A percentile compares a stretch with the other conserved stretches of the same genome.
Evolutionary conservation across 345 rosid genomes (phyloP).

Genomic region (Trapa bicornis): DNA sequence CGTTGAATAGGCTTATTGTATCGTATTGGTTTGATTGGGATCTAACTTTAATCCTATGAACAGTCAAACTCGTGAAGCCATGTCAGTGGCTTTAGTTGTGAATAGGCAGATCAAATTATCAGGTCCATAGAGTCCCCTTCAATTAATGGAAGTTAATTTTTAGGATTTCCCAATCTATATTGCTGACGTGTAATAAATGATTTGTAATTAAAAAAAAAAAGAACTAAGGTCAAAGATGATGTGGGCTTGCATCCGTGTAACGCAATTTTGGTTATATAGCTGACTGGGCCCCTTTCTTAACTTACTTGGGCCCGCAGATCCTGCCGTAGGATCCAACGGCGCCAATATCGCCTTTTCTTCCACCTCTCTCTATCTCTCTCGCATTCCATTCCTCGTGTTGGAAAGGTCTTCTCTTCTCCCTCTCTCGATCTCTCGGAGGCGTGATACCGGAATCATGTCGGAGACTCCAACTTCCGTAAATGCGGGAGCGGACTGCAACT

Average conservation of each 20-base stretch:
- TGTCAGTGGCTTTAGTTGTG: too few species aligned
- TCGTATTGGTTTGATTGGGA: too few species aligned
- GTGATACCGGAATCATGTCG: neutral
- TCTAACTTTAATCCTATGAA: too few species aligned
- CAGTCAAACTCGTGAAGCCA: too few species aligned
- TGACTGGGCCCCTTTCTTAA: neutral
- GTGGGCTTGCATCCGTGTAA: neutral
- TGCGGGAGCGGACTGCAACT: neutral
- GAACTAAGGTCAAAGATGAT: too few species aligned
- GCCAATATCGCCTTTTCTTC: neutral
- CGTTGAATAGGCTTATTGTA: too few species aligned
- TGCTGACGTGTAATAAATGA: too few species aligned
- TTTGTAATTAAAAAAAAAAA: too few species aligned
- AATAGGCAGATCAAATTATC: too few species aligned
- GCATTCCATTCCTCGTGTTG: neutral
- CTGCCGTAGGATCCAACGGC: neutral
- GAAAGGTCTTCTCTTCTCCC: neutral
- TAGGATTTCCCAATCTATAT: too few species aligned
- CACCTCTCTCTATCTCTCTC: neutral
- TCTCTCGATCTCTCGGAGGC: neutral
- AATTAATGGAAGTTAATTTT: too few species aligned
- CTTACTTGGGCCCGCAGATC: neutral
- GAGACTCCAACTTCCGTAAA: neutral
- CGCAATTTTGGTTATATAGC: neutral
- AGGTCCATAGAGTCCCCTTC: too few species aligned